Evolutionary conservation across 352 stramenopile genomes (phyloP), one percentile per base, ranked within the genome.

Genomic region (Phytophthora ramorum): DNA sequence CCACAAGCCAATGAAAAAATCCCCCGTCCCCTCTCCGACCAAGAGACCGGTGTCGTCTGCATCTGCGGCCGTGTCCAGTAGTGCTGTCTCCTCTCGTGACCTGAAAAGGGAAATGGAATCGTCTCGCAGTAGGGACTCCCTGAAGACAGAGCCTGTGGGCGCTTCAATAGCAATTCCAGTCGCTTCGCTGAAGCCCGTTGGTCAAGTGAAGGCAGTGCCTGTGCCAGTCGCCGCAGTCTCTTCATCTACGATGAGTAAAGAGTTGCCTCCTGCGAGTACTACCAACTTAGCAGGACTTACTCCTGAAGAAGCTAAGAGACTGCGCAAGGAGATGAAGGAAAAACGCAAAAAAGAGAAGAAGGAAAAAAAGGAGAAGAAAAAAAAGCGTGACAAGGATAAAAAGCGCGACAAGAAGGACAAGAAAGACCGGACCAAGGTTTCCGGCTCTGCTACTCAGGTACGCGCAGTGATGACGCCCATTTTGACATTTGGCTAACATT

Each of bases 301-400:
- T 43, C 55, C 53, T 30, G 71, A 78, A 30, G 61, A 78, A 43
- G 47, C 58, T 22, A 78, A 78, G 58, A 57, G 45, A 35, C 28
- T 78, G 14, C 67, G 67, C 14, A 89, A 79, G 30, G 66, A 81
- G 28, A 80, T 82, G 55, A 89, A 86, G 26, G 72, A 88, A 51
- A 81, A 89, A 16, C 78, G 79, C 10, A 80, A 87, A 46, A 81
- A 90, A 24, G 86, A 87, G 44, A 87, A 93, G 35, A 79, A 86
- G 53, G 80, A 87, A 41, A 83, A 94, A 32, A 80, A 92, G 28
- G 83, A 92, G 41, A 86, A 93, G 46, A 87, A 89, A 56, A 79
- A 86, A 73, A 90, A 67, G 76, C 84, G 41, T 48, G 73, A 89
- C 37, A 78, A 90, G 54, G 68, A 81, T n/a, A 80, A 72, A 81